Evolutionary conservation across 352 stramenopile species (phyloP).

Genomic region (Poterioochromonas sp.): DNA sequence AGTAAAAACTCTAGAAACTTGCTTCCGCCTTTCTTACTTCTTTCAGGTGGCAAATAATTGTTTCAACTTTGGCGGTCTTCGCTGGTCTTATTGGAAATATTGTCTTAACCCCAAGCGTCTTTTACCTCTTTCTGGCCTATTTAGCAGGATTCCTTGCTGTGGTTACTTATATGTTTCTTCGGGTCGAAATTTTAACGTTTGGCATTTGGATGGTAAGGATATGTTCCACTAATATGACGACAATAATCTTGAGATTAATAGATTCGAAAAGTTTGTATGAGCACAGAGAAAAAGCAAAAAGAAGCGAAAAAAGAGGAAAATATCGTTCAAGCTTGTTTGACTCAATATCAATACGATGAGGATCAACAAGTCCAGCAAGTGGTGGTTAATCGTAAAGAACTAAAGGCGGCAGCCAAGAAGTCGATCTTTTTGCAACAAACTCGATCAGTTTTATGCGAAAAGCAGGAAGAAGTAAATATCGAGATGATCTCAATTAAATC

Average conservation of each 20-base stretch:
- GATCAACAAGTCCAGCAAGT: not conserved
- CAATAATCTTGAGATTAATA: too few relatives aligned
- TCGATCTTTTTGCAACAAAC: not conserved
- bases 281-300: not conserved
- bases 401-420: not conserved
- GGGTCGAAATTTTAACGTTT: not conserved
- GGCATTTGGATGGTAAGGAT: not conserved
- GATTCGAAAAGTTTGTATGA: not conserved
- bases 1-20: too few relatives aligned
- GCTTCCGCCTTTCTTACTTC: too few relatives aligned
- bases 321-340: not conserved
- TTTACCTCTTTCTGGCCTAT: slow-evolving; percentile 14
- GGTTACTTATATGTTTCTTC: not conserved
- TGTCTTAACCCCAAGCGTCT: not conserved
- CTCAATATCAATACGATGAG: not conserved
- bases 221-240: too few relatives aligned
- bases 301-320: not conserved
- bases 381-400: too few relatives aligned
- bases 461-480: not conserved
- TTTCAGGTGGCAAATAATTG: slow-evolving; percentile 16
- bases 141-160: not conserved
- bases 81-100: not conserved
- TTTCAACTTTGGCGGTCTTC: not conserved
- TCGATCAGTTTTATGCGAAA: not conserved
- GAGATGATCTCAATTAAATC: not conserved